phyloP scores from a whole-genome alignment of 1,284 basidiomycete genomes.

The Inonotus hispidus region DNA sequence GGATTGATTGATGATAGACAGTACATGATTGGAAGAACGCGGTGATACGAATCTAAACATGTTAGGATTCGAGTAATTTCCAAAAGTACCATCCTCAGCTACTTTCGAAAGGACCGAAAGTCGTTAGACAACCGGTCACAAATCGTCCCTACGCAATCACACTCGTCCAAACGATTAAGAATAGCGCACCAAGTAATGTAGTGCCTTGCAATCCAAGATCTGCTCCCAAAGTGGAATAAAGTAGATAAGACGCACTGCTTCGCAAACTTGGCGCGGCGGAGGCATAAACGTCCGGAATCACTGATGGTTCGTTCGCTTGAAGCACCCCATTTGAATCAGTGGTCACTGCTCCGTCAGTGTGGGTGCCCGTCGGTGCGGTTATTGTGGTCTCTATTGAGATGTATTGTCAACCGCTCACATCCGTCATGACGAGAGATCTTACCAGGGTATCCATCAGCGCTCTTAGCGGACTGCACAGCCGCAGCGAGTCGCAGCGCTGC shows the following conservation, averaged over 20 bases:
- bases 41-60: no score
- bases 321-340: slow-evolving; percentile 6
- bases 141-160: neutral
- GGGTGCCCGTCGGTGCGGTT: slow-evolving; percentile 9
- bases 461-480: slow-evolving; percentile 36
- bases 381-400: slow-evolving; percentile 1
- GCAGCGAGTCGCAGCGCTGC: slow-evolving; percentile 36
- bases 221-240: neutral
- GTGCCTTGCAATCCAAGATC: neutral
- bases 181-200: neutral
- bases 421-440: slow-evolving; percentile 16
- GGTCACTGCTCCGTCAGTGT: neutral
- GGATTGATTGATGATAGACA: no score
- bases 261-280: neutral
- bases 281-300: neutral
- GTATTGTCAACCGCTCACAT: neutral
- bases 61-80: no score
- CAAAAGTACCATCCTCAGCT: no score
- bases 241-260: neutral
- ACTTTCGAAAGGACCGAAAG: no score
- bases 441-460: slow-evolving; percentile 40
- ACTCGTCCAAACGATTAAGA: neutral
- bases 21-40: no score
- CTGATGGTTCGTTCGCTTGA: neutral
- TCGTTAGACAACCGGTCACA: neutral